Base-by-base conservation (phyloP, 352 stramenopile genomes). In the Peronospora tabacina region DNA sequence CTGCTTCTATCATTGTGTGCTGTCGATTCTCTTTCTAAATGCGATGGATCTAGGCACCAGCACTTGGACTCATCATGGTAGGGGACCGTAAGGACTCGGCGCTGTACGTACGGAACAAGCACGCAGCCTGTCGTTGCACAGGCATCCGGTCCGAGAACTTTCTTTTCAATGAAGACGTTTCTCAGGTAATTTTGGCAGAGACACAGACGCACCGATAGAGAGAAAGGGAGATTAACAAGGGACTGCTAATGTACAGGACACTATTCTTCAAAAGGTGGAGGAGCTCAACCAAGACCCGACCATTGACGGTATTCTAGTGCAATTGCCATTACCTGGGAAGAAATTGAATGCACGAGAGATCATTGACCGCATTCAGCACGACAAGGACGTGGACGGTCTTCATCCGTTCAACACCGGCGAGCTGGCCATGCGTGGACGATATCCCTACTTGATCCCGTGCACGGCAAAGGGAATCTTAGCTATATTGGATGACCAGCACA, bases 301-400 rank as follows among this genome's bases (percentile, higher is more conserved):
- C 17, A 87, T 94, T 38, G 80, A 92, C 55, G 83, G 83, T 44
- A 94, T 93, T 47, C 58, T 94, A 28, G 72, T 94, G 13, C 83
- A 90, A 63, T 72, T 99, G 1, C 96, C 97, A 7, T 59, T 99
- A 13, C 96, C 97, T 1, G 56, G 70, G 0, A 85, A 97, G 47
- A 26, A 55, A n/a, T 83, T 99, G 11, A 76, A 98, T 60, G 85
- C 98, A 47, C 73, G 91, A 50, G 58, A 52, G 33, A 95, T 99
- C 29, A 90, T 99, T 35, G 75, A 96, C 44, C 66, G 72, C 5
- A 98, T 99, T 47, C 66, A 66, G n/a, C 71, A 82, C 15, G 70
- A 79, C 50, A 99, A 99, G 66, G 97, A 99, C 70, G 97, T 99
- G 32, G 97, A 99, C 66, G 97, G 97, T 0, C 81, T 99, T 19